Evolutionary conservation across 257 asterid species (phyloP).

Genomic region (Petunia axillaris): DNA sequence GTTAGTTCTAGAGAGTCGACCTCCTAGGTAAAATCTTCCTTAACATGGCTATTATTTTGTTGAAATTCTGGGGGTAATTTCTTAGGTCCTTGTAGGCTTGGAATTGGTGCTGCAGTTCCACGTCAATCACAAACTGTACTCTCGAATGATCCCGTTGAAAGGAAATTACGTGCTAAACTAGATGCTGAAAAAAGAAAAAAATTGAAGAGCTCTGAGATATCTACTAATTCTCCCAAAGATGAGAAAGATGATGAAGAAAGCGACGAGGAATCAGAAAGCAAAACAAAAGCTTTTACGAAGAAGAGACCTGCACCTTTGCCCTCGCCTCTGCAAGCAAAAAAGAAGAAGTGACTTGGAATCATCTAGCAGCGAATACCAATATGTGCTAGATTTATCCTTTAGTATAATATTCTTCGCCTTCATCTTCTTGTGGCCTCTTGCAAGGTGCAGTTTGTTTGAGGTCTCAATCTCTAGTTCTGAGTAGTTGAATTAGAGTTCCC

Average conservation of each 20-base stretch:
- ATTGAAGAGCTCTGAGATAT: conserved; percentile 43
- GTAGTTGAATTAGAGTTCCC: not conserved
- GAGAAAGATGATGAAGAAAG: conserved; percentile 56
- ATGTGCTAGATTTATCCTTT: not conserved
- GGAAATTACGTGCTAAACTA: conserved; percentile 63
- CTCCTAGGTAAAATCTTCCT: conserved; percentile 55
- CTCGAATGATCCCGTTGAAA: conserved; percentile 62
- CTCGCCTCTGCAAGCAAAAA: conserved; percentile 37
- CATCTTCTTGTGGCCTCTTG: conserved; percentile 7
- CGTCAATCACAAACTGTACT: conserved; percentile 43
- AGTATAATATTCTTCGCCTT: not conserved
- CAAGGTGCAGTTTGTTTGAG: not conserved
- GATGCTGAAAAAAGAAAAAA: conserved; percentile 48
- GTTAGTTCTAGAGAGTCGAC: conserved; percentile 66
- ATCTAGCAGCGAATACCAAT: not conserved
- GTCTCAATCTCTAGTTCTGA: not conserved
- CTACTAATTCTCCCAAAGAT: conserved; percentile 39
- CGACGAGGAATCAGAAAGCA: conserved; percentile 78
- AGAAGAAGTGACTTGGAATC: conserved; percentile 40
- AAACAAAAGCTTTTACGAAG: conserved; percentile 62
- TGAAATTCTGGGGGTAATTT: not conserved
- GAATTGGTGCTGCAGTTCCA: conserved; percentile 82
- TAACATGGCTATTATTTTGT: not conserved
- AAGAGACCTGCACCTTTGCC: conserved; percentile 50
- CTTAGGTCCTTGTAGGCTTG: conserved; percentile 61